Conservation (phyloP, 2,329 filamentous ascomycete species). For the Onygenales sp. region DNA sequence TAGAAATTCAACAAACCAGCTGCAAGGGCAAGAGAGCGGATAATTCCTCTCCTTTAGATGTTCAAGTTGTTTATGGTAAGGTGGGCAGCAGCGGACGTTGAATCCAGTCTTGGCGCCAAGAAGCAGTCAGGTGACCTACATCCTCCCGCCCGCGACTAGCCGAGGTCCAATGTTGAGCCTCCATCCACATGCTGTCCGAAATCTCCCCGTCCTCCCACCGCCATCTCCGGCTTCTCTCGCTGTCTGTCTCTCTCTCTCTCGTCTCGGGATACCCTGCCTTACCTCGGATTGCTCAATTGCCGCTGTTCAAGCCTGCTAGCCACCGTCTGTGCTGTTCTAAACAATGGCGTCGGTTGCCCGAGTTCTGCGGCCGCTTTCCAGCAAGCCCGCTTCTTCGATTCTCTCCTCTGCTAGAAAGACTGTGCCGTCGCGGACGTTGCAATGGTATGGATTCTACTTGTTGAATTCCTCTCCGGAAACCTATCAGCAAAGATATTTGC, state of each 20-base stretch:
- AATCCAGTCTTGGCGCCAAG: not conserved
- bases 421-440: constrained; percentile 28
- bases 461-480: not conserved
- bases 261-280: not conserved
- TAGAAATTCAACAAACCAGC: too few relatives aligned
- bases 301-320: not conserved
- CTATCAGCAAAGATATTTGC: not conserved
- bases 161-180: not conserved
- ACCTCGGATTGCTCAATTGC: not conserved
- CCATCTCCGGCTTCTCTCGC: not conserved
- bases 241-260: not conserved
- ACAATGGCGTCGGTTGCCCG: constrained; percentile 42
- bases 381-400: constrained; percentile 26
- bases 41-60: too few relatives aligned
- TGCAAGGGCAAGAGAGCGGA: too few relatives aligned
- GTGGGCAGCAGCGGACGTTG: too few relatives aligned
- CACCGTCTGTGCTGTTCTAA: constrained; percentile 4
- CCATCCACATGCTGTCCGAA: not conserved
- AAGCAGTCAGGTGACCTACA: not conserved
- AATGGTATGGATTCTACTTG: constrained; percentile 26
- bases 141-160: not conserved
- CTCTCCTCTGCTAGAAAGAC: constrained; percentile 30
- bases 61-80: too few relatives aligned
- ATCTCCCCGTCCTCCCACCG: not conserved
- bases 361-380: constrained; percentile 36